Evolutionary conservation across 352 stramenopile species (phyloP), one percentile per base, ranked within the genome.

Genomic region (Phytophthora fragariae): DNA sequence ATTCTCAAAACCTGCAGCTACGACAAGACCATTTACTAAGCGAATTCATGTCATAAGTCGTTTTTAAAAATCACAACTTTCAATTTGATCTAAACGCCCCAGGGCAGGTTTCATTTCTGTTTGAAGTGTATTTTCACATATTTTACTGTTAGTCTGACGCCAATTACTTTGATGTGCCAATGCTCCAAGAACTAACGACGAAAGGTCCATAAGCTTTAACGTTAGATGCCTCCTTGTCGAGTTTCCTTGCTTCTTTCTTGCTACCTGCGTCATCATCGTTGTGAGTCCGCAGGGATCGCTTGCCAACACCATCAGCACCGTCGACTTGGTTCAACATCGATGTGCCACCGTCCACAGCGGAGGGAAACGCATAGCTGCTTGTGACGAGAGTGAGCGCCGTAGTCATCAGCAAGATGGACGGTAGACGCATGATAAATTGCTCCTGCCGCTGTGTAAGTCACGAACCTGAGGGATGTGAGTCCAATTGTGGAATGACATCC

Each of bases 11-110:
- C 65, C 24, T 86, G 80, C 57, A 72, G 65, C 66, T 86, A 86
- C 55, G 80, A 84, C 72, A 84, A 83, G 68, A 86, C 80, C 59
- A 72, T 86, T 19, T 85, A 76, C 41, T 79, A 49, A 33, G 56
- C 10, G 21, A 56, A 62, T 3, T 62, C 27, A 27, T 68, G 11
- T 33, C 46, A 31, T 17, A 50, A 55, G 15, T 14, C 58, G 8
- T 14, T 15, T 44, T 21, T 21, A 21, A 41, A 15, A 44, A 44
- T 15, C 8, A 2, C 37, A 44, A 44, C 3, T 31, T 31, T 31
- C 27, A 31, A 31, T 0, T 31, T 7, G 27, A 31, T 29, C 3
- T 29, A 29, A 29, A 29, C 27, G 2, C 27, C 3, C 27, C 27
- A 3, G 27, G 1, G 27, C 27, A 29, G 3, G 27, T 29, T 29